Conservation (phyloP, 768 basidiomycete genomes). For the Podaxis sp. region DNA sequence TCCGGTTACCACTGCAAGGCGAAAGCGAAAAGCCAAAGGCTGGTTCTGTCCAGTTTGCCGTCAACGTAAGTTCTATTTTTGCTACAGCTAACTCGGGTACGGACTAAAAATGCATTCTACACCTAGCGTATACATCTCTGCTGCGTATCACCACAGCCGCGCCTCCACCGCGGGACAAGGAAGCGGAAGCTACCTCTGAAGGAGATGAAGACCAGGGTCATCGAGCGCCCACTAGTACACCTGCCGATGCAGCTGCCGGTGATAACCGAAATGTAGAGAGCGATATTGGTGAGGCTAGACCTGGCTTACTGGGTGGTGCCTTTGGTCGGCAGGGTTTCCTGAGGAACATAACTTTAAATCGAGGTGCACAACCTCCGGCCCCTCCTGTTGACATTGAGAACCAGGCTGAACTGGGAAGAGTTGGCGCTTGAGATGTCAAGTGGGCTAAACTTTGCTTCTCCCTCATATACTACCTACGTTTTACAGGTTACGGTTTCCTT, state of each 20-base stretch:
- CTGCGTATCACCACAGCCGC: slow-evolving; percentile 76
- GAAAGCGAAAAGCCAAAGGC: slow-evolving; percentile 93
- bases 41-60: slow-evolving; percentile 98
- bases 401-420: slow-evolving; percentile 18
- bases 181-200: slow-evolving; percentile 22
- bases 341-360: slow-evolving; percentile 25
- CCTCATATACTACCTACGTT: background rate
- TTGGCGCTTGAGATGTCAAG: slow-evolving; percentile 12
- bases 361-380: slow-evolving; percentile 9
- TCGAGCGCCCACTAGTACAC: background rate
- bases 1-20: slow-evolving; percentile 45
- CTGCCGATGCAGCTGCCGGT: slow-evolving; percentile 2
- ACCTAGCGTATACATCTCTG: slow-evolving; percentile 81
- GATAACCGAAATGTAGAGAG: background rate
- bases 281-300: slow-evolving; percentile 17
- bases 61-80: slow-evolving; percentile 65
- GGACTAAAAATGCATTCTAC: background rate
- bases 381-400: slow-evolving; percentile 21
- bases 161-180: slow-evolving; percentile 37
- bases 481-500: background rate
- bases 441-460: background rate
- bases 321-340: slow-evolving; percentile 30
- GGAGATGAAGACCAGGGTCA: slow-evolving; percentile 21
- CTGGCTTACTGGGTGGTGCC: slow-evolving; percentile 23
- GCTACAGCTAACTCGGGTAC: background rate